Evolutionary conservation across 2,329 filamentous ascomycete genomes (phyloP).

Genomic region (Pseudogymnoascus sp.): DNA sequence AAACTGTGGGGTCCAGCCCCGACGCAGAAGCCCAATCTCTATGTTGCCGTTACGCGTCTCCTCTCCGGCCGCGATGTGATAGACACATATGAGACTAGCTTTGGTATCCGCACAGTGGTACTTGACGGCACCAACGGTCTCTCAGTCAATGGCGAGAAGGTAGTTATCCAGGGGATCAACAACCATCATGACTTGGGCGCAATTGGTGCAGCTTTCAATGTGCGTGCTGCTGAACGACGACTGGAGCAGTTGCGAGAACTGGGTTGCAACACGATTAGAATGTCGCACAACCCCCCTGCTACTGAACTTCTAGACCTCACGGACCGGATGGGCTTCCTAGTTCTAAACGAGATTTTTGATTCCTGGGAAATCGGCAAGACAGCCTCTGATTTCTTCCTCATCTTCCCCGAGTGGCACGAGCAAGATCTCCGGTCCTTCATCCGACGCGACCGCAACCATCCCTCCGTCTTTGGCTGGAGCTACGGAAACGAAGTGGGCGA

Average conservation of each 20-base stretch:
- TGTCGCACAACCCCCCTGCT: slow-evolving; percentile 46
- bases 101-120: slow-evolving; percentile 39
- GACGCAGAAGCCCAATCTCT: slow-evolving; percentile 38
- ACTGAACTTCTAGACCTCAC: slow-evolving; percentile 42
- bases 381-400: slow-evolving; percentile 40
- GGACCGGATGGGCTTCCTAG: slow-evolving; percentile 41
- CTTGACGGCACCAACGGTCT: slow-evolving; percentile 36
- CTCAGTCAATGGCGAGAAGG: slow-evolving; percentile 37
- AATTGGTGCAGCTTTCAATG: slow-evolving; percentile 42
- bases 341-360: slow-evolving; percentile 48
- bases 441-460: slow-evolving; percentile 46
- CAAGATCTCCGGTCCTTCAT: slow-evolving; percentile 42
- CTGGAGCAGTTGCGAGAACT: slow-evolving; percentile 41
- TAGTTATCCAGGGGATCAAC: slow-evolving; percentile 40
- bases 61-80: slow-evolving; percentile 22
- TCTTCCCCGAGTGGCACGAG: slow-evolving; percentile 47
- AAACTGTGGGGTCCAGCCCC: slow-evolving; percentile 41
- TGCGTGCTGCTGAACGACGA: slow-evolving; percentile 40
- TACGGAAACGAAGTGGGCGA: slow-evolving; percentile 47
- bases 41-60: slow-evolving; percentile 38
- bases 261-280: slow-evolving; percentile 42
- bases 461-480: slow-evolving; percentile 45
- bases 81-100: slow-evolving; percentile 41
- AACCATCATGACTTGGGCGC: slow-evolving; percentile 45
- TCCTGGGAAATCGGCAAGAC: slow-evolving; percentile 39